Conservation (phyloP, 306 rosid species). For the Lathyrus tuberosus region DNA sequence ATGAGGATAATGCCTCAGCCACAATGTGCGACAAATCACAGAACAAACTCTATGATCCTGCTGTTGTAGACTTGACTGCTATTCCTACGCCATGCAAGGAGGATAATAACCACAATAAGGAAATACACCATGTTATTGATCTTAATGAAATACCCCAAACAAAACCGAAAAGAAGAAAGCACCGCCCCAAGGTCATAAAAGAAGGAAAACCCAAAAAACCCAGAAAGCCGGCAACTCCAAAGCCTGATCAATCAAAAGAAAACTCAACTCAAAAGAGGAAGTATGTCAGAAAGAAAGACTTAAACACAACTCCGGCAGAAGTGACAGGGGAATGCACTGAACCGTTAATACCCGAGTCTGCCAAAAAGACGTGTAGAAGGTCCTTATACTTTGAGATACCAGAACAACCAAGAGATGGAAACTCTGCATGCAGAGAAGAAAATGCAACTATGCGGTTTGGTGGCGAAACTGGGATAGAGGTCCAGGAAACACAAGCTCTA, state of each 20-base stretch:
- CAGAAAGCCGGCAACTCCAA: constrained; percentile 49
- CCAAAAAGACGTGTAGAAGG: constrained; percentile 66
- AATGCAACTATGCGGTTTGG: constrained; percentile 36
- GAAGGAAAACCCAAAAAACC: constrained; percentile 65
- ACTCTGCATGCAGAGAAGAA: constrained; percentile 41
- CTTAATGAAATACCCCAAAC: constrained; percentile 52
- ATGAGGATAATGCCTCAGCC: constrained; percentile 33
- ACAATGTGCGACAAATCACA: constrained; percentile 28
- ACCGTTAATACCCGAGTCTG: constrained; percentile 33
- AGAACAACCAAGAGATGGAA: constrained; percentile 46
- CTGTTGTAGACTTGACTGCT: constrained; percentile 43
- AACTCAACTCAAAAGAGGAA: constrained; percentile 51
- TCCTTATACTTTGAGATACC: constrained; percentile 54
- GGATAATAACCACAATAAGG: constrained; percentile 48
- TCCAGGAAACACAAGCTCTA: constrained; percentile 33
- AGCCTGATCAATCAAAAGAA: constrained; percentile 47
- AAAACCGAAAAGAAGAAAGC: constrained; percentile 70
- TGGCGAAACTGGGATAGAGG: constrained; percentile 30
- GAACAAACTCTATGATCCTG: constrained; percentile 10
- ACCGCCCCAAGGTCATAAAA: constrained; percentile 84
- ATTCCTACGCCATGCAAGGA: constrained; percentile 50
- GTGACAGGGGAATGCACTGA: constrained; percentile 32
- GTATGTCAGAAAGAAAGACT: constrained; percentile 58
- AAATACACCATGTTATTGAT: constrained; percentile 44
- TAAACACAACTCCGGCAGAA: constrained; percentile 41